Evolutionary conservation across 495 filamentous ascomycete species (phyloP).

Genomic region (Oidiodendron maius): DNA sequence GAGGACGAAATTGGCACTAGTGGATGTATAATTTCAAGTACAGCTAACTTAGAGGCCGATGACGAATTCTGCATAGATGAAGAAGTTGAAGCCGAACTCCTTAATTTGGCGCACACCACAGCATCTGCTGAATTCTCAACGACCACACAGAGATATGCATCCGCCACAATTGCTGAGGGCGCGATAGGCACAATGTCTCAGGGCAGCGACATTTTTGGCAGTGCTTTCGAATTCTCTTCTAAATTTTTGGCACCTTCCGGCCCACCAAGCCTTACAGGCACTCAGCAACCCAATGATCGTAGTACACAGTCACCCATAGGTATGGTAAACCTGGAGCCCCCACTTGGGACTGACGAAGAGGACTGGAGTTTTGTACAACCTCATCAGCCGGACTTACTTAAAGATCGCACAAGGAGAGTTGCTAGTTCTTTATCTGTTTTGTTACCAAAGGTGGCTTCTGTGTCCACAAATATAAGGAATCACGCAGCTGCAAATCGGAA

Average conservation of each 20-base stretch:
- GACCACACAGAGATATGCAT: slow-evolving; percentile 7
- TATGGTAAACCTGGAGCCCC: neutral
- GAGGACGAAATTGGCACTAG: too few species aligned
- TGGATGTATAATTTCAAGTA: too few species aligned
- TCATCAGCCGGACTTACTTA: neutral
- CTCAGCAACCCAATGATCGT: slow-evolving; percentile 1
- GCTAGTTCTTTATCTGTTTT: too few species aligned
- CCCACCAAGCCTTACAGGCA: too few species aligned
- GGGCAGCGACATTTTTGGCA: too few species aligned
- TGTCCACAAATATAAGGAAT: neutral
- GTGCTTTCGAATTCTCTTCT: slow-evolving; percentile 17
- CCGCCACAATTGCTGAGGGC: slow-evolving; percentile 2
- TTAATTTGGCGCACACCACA: slow-evolving; percentile 14
- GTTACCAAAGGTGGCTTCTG: too few species aligned
- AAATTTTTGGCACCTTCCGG: too few species aligned
- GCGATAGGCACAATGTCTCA: too few species aligned
- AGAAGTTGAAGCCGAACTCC: slow-evolving; percentile 18
- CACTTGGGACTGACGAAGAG: slow-evolving; percentile 4
- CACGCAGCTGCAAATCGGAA: neutral
- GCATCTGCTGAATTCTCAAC: too few species aligned
- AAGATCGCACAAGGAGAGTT: too few species aligned
- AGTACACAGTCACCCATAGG: neutral
- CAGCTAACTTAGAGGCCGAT: slow-evolving; percentile 14
- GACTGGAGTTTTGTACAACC: slow-evolving; percentile 11
- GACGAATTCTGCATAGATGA: slow-evolving; percentile 23